A percentile compares a stretch with the other conserved stretches of the same genome.
phyloP scores from a whole-genome alignment of 371 early-diverging fungal species.

The Mortierella sp. region DNA sequence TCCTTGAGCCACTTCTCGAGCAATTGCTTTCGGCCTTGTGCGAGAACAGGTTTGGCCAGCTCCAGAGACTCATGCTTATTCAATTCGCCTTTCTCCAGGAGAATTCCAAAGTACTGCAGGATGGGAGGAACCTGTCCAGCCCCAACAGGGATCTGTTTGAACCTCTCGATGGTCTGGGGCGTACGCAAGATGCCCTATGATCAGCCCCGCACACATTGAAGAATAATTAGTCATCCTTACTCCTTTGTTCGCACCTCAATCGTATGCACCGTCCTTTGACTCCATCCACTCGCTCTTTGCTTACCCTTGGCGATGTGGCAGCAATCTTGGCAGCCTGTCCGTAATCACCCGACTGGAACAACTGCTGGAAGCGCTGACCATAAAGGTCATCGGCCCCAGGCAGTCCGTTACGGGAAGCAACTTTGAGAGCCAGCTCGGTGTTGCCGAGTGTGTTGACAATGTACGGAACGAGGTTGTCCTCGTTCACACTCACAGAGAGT shows the following conservation, averaged over 20 bases:
- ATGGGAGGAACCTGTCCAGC: conserved; percentile 93
- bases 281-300: too few relatives aligned
- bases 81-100: conserved; percentile 95
- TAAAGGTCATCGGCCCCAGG: conserved; percentile 96
- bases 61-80: conserved; percentile 96
- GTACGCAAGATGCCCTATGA: conserved; percentile 91
- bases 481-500: conserved; percentile 92
- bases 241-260: too few relatives aligned
- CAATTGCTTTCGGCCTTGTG: conserved; percentile 92
- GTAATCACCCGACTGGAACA: conserved; percentile 83
- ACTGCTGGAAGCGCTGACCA: conserved; percentile 86
- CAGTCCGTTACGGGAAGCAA: conserved; percentile 92
- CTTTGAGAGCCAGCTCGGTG: conserved; percentile 88
- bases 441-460: conserved; percentile 86
- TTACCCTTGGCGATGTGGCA: conserved; percentile 91
- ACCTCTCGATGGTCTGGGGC: conserved; percentile 92
- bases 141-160: conserved; percentile 85
- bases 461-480: conserved; percentile 89
- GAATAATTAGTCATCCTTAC: too few relatives aligned
- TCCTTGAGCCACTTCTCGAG: conserved; percentile 99
- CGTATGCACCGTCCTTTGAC: too few relatives aligned
- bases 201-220: too few relatives aligned
- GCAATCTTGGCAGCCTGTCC: conserved; percentile 96
- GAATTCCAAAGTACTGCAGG: conserved; percentile 95
- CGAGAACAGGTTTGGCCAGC: conserved; percentile 92